Percentiles rank a stretch among this genome's conserved stretches.
Conservation (phyloP, 371 early-diverging fungal genomes). For the Mortierella sp. region DNA sequence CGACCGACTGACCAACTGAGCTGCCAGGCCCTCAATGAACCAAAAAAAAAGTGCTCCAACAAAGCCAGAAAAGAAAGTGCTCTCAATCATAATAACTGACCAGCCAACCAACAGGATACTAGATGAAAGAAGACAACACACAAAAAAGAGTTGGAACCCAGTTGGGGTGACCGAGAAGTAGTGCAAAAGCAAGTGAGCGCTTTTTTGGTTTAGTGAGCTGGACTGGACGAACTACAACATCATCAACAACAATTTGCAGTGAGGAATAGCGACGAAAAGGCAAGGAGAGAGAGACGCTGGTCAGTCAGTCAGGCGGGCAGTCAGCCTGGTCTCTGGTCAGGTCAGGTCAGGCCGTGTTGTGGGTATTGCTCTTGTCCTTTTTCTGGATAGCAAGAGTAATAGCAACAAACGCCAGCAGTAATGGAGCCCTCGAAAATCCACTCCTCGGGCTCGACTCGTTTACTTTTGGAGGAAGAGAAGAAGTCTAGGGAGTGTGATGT, state of each 20-base stretch:
- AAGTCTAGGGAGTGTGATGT: not conserved
- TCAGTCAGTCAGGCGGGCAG: not conserved
- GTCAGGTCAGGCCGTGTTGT: not conserved
- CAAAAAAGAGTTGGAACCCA: slow-evolving; percentile 37
- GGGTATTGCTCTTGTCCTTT: no score
- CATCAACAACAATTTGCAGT: not conserved
- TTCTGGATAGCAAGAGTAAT: not conserved
- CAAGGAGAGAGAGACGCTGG: not conserved
- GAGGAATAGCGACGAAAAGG: not conserved
- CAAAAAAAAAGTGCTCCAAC: slow-evolving; percentile 15
- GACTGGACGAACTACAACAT: not conserved
- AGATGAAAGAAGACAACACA: not conserved
- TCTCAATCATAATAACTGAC: slow-evolving; percentile 34
- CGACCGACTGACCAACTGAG: slow-evolving; percentile 5
- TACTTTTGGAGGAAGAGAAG: not conserved
- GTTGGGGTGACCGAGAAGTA: slow-evolving; percentile 13
- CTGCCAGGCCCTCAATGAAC: slow-evolving; percentile 4
- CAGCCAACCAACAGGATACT: slow-evolving; percentile 15
- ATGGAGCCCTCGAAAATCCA: not conserved
- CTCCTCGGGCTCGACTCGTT: not conserved
- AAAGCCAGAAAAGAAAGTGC: slow-evolving; percentile 17
- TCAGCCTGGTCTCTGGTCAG: not conserved
- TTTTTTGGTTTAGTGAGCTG: slow-evolving; percentile 3
- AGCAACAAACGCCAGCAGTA: not conserved
- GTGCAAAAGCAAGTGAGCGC: slow-evolving; percentile 7